Percentiles rank a stretch among this genome's conserved stretches.
These are phyloP conservation scores for Chaetothyriales sp. DNA, from an alignment of 2,329 filamentous ascomycete species.

Conservation along the genomic window DNA sequence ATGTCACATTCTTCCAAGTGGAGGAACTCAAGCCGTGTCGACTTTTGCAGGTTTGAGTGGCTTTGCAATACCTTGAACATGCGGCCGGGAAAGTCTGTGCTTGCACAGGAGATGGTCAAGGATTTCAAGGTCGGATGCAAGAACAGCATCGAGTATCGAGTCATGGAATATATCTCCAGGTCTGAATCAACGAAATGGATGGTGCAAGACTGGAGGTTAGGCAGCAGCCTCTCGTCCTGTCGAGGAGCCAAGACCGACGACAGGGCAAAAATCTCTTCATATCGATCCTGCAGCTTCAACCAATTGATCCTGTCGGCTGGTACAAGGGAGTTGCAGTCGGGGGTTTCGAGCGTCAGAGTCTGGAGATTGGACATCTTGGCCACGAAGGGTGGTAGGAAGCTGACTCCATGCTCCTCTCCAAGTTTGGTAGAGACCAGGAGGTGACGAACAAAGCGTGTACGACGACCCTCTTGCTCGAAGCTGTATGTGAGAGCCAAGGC, in stretches of 20 bases:
- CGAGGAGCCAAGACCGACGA: constrained; percentile 12
- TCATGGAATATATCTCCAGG: constrained; percentile 15
- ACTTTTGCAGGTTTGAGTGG: constrained; percentile 8
- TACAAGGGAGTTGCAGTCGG: constrained; percentile 15
- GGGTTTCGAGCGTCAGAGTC: constrained; percentile 14
- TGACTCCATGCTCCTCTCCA: constrained; percentile 14
- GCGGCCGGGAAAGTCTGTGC: constrained; percentile 12
- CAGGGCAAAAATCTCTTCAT: constrained; percentile 14
- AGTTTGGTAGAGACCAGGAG: constrained; percentile 16
- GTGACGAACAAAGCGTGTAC: constrained; percentile 12
- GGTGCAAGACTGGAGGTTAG: constrained; percentile 12
- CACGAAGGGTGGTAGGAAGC: constrained; percentile 11
- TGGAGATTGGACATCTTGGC: constrained; percentile 14
- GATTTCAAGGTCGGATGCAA: constrained; percentile 15
- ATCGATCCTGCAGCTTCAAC: constrained; percentile 15
- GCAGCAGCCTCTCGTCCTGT: constrained; percentile 8
- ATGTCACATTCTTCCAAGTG: constrained; percentile 18
- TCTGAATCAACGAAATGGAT: constrained; percentile 16
- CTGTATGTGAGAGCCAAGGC: constrained; percentile 7
- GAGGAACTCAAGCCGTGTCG: constrained; percentile 14
- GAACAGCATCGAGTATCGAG: constrained; percentile 16
- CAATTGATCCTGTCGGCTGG: constrained; percentile 13
- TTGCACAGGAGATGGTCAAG: constrained; percentile 17
- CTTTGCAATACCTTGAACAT: constrained; percentile 8
- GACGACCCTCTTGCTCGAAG: constrained; percentile 9